Base-by-base conservation (phyloP, 495 filamentous ascomycete genomes). In the Penicillium odoratum region DNA sequence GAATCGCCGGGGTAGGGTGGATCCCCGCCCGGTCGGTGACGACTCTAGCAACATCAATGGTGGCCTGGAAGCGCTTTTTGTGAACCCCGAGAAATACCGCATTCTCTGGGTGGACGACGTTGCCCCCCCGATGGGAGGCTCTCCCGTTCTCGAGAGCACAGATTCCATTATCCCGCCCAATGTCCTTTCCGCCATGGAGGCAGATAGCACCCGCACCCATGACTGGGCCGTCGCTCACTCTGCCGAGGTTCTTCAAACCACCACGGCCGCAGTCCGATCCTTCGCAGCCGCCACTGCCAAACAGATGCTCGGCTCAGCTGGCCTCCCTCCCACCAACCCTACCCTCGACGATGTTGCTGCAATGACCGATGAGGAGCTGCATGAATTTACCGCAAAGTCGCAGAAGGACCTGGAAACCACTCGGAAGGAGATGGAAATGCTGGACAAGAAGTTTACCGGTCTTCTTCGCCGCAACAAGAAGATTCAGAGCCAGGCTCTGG, bases 391-490 rank as follows among this genome's bases (percentile, higher is more conserved):
- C 13, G 53, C 64, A 44, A 70, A 69, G 38, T 75, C 75, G 0
- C 73, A 77, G 55, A 77, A 75, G 43, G 75, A 78, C 18, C 59
- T 77, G 29, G 77, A 79, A 54, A 44, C 34, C 8, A 74, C 71
- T 9, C 73, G 77, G 6, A 79, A 78, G 62, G 77, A 79, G 5
- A 56, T 76, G 30, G 77, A 79, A 45, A 30, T 64, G 1, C 66
- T 77, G 30, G 77, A 79, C 52, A 79, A 79, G 64, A 78, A 78
- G 53, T 67, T 82, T 30, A 65, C 66, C 44, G 78, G 69, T 7
- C 52, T 82, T 34, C 70, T 83, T 42, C 80, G 80, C 43, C 74
- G 75, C 34, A 83, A 82, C 63, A 77, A 73, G 64, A 79, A 78
- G 59, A 61, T 78, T 15, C 74, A 72, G 44, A 74, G 75, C 33